phyloP scores from a whole-genome alignment of 1,284 basidiomycete genomes.

The Phylloporus gajari region DNA sequence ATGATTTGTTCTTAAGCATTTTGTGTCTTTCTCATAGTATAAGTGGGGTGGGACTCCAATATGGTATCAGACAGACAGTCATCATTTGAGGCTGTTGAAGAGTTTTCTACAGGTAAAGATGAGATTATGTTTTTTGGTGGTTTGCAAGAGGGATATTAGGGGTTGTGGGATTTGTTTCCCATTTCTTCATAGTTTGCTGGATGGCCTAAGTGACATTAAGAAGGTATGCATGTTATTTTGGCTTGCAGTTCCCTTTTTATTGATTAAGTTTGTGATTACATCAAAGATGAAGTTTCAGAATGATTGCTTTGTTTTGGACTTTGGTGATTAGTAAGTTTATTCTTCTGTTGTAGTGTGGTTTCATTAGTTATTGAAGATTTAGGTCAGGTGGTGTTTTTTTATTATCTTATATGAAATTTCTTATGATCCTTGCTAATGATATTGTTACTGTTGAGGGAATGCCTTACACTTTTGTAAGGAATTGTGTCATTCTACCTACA shows the following conservation, averaged over 20 bases:
- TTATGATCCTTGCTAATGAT: fast-evolving
- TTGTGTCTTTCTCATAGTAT: background rate
- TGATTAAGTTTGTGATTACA: constrained; percentile 4
- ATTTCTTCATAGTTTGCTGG: too few species aligned
- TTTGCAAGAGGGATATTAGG: background rate
- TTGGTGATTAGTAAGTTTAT: background rate
- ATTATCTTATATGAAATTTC: background rate
- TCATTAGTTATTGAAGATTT: fast-evolving
- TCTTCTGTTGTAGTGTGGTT: background rate
- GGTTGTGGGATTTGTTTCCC: background rate
- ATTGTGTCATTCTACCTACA: background rate
- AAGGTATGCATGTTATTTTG: constrained; percentile 5
- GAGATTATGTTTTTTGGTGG: background rate
- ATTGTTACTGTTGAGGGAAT: background rate
- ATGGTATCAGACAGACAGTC: constrained; percentile 28
- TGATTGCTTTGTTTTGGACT: background rate
- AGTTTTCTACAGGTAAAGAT: constrained; percentile 11
- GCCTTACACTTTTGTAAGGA: background rate
- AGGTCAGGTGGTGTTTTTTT: background rate
- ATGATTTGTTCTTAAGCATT: background rate
- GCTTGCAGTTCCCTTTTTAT: background rate
- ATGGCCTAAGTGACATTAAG: background rate
- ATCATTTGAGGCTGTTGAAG: constrained; percentile 19
- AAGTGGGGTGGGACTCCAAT: constrained; percentile 1
- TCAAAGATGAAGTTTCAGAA: background rate